Percentiles rank a stretch among this genome's conserved stretches.
These are phyloP conservation scores for Fistulifera solaris DNA, from an alignment of 108 stramenopile species.

Conservation along the genomic window DNA sequence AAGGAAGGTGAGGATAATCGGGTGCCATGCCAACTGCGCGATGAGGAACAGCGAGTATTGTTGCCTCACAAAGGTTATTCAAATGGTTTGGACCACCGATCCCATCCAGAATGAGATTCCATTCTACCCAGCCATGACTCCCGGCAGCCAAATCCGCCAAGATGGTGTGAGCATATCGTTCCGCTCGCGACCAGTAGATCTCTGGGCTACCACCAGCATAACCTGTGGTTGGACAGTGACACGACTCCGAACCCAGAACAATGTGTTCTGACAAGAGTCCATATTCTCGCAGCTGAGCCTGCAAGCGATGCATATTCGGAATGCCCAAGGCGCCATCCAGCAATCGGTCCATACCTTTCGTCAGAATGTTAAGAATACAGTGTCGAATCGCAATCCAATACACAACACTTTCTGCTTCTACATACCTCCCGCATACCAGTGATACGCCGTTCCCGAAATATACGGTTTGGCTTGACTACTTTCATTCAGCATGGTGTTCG, in stretches of 20 bases:
- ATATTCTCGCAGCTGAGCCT: slow-evolving; percentile 27
- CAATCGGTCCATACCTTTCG: slow-evolving; percentile 42
- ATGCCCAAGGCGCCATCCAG: slow-evolving; percentile 84
- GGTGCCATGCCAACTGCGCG: slow-evolving; percentile 36
- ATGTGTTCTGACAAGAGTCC: slow-evolving; percentile 25
- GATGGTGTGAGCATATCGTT: slow-evolving; percentile 88
- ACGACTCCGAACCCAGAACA: slow-evolving; percentile 62
- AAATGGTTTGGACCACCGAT: slow-evolving; percentile 90
- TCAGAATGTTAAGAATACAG: too few species aligned
- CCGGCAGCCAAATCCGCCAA: slow-evolving; percentile 86
- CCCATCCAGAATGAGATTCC: slow-evolving; percentile 42
- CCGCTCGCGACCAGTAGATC: slow-evolving; percentile 72
- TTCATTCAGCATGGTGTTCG: slow-evolving; percentile 31
- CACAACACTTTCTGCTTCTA: slow-evolving; percentile 15
- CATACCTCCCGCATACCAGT: slow-evolving; percentile 87
- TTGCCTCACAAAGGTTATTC: slow-evolving; percentile 86
- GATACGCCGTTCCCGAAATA: slow-evolving; percentile 86
- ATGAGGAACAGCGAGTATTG: slow-evolving; percentile 77
- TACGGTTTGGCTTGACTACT: slow-evolving; percentile 50
- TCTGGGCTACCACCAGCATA: slow-evolving; percentile 76
- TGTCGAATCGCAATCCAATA: not conserved
- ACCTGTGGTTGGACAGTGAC: slow-evolving; percentile 70
- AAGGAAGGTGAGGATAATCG: slow-evolving; percentile 29
- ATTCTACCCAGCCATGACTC: slow-evolving; percentile 40
- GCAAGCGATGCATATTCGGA: slow-evolving; percentile 67